Percentiles rank a stretch among this genome's conserved stretches.
These are phyloP conservation scores for Nakazawaea peltata DNA, from an alignment of 805 yeast species.

Conservation along the genomic window DNA sequence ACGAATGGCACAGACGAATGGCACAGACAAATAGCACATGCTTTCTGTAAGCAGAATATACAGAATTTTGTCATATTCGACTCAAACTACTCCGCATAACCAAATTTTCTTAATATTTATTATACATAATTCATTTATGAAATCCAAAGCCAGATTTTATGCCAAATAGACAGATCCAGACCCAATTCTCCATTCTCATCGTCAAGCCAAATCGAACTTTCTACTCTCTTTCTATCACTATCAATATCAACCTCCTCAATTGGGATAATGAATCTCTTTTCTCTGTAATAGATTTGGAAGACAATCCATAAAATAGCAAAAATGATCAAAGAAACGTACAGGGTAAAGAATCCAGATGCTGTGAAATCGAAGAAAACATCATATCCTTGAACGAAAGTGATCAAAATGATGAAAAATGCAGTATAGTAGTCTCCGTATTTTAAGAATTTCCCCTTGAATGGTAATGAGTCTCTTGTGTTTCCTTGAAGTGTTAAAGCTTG, in stretches of 20 bases:
- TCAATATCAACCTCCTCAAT: constrained; percentile 61
- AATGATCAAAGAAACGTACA: constrained; percentile 60
- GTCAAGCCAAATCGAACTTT: constrained; percentile 42
- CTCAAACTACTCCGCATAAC: too few species aligned
- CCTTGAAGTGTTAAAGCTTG: constrained; percentile 65
- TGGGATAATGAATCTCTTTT: constrained; percentile 38
- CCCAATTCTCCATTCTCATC: too few species aligned
- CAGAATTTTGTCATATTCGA: too few species aligned
- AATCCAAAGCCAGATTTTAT: not conserved
- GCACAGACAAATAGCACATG: too few species aligned
- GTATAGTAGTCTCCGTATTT: constrained; percentile 63
- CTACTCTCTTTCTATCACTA: constrained; percentile 55
- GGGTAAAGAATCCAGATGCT: constrained; percentile 56
- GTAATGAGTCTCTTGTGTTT: constrained; percentile 44
- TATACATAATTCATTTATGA: not conserved
- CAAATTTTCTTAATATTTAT: too few species aligned
- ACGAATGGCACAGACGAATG: too few species aligned
- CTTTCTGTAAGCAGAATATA: too few species aligned
- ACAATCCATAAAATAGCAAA: constrained; percentile 47
- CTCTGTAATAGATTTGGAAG: constrained; percentile 44
- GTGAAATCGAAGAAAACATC: constrained; percentile 45
- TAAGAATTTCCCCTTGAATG: constrained; percentile 59
- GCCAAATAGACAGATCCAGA: not conserved
- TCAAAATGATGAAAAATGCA: constrained; percentile 40
- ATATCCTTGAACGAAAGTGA: constrained; percentile 56